Evolutionary conservation across 306 rosid species (phyloP).

Genomic region (Lotus japonicus): DNA sequence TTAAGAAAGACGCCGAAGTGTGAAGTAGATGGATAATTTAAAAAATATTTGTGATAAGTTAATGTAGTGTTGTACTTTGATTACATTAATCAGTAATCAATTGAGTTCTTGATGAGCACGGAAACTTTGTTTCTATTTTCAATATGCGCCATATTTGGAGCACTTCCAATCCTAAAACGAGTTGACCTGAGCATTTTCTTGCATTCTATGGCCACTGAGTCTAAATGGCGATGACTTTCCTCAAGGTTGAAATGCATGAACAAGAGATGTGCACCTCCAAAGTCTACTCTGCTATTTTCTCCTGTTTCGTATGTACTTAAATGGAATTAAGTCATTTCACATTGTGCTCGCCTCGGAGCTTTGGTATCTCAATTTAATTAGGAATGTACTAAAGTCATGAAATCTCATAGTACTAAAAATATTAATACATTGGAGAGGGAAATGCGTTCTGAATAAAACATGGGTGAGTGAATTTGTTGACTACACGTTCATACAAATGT

Average conservation of each 20-base stretch:
- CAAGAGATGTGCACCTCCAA: slow-evolving; percentile 24
- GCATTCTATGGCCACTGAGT: neutral
- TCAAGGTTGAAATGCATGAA: slow-evolving; percentile 12
- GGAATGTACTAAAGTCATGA: no score
- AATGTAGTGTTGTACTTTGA: slow-evolving; percentile 1
- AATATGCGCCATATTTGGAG: slow-evolving; percentile 32
- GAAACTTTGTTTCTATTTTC: slow-evolving; percentile 1
- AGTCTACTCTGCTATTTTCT: no score
- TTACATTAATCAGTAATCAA: slow-evolving; percentile 8
- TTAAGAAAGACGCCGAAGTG: slow-evolving; percentile 6
- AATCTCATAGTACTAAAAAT: no score
- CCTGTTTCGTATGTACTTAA: no score
- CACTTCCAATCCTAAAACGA: slow-evolving; percentile 18
- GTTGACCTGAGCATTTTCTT: slow-evolving; percentile 31
- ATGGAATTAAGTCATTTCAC: no score
- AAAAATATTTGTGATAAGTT: slow-evolving; percentile 19
- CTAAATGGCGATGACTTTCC: slow-evolving; percentile 5
- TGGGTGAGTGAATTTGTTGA: no score
- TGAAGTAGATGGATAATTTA: slow-evolving; percentile 22
- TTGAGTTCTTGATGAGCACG: slow-evolving; percentile 8
- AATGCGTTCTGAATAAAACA: no score
- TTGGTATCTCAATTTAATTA: no score
- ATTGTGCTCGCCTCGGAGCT: no score
- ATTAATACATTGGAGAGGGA: no score
- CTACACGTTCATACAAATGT: no score